phyloP scores from a whole-genome alignment of 805 yeast species.

The Grigorovia transvaalensis region DNA sequence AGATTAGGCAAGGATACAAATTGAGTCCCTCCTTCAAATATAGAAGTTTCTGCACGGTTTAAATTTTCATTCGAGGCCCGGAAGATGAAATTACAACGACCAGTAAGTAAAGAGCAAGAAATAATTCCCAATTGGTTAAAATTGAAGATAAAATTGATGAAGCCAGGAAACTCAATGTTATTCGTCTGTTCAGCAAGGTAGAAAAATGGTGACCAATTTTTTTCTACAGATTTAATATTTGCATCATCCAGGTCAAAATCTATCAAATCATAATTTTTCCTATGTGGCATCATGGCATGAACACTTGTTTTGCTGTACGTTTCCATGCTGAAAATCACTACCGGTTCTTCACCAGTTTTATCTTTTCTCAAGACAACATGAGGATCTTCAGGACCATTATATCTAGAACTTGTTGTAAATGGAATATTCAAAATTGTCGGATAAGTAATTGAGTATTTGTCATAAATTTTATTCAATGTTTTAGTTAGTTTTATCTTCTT shows the following conservation, averaged over 20 bases:
- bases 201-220: slow-evolving; percentile 12
- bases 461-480: slow-evolving; percentile 1
- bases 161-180: slow-evolving; percentile 10
- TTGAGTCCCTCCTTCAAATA: slow-evolving; percentile 13
- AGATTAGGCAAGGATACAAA: slow-evolving; percentile 10
- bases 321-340: slow-evolving; percentile 6
- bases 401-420: background rate
- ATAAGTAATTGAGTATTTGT: slow-evolving; percentile 5
- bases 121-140: background rate
- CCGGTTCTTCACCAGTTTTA: slow-evolving; percentile 8
- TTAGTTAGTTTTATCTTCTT: slow-evolving; percentile 9
- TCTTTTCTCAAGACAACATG: slow-evolving; percentile 3
- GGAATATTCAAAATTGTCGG: slow-evolving; percentile 6
- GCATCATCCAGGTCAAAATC: background rate
- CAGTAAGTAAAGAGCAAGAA: background rate
- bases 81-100: background rate
- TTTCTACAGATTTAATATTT: background rate
- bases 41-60: background rate
- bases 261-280: slow-evolving; percentile 1
- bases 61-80: background rate
- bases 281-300: slow-evolving; percentile 5
- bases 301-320: slow-evolving; percentile 1
- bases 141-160: no score
- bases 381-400: slow-evolving; percentile 9
- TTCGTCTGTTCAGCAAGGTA: background rate